Conservation (phyloP, 1,139 yeast genomes). For the Zygosaccharomyces sapae region DNA sequence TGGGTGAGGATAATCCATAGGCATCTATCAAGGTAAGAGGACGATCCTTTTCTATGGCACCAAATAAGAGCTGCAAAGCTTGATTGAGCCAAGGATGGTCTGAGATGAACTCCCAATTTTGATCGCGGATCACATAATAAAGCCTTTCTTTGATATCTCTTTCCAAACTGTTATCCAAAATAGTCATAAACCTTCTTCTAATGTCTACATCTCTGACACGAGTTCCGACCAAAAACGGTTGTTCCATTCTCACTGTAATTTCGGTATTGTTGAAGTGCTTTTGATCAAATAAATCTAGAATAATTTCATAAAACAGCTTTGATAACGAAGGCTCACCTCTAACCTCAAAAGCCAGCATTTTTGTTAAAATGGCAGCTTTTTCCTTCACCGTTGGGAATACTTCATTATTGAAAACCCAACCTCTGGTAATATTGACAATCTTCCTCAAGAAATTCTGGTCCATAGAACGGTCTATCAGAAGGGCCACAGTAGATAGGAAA, state of each 20-base stretch:
- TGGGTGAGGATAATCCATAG: slow-evolving; percentile 53
- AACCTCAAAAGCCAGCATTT: slow-evolving; percentile 89
- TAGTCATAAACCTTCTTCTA: slow-evolving; percentile 73
- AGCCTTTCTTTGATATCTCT: slow-evolving; percentile 73
- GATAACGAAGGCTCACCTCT: slow-evolving; percentile 81
- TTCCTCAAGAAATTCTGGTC: slow-evolving; percentile 72
- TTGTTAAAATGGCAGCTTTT: slow-evolving; percentile 88
- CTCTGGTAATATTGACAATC: slow-evolving; percentile 72
- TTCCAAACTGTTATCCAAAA: slow-evolving; percentile 77
- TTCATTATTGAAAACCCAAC: slow-evolving; percentile 88
- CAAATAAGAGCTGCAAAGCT: slow-evolving; percentile 81
- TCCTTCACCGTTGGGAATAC: slow-evolving; percentile 93
- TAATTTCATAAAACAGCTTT: slow-evolving; percentile 76
- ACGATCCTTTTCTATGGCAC: slow-evolving; percentile 59
- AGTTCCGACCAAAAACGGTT: slow-evolving; percentile 93
- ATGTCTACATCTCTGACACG: slow-evolving; percentile 72
- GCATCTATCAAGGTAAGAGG: slow-evolving; percentile 47
- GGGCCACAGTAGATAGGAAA: slow-evolving; percentile 80
- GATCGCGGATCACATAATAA: slow-evolving; percentile 82
- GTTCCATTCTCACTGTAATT: slow-evolving; percentile 92
- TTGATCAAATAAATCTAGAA: slow-evolving; percentile 84
- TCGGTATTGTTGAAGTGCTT: slow-evolving; percentile 78
- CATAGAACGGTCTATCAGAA: slow-evolving; percentile 81
- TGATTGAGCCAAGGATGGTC: slow-evolving; percentile 95
- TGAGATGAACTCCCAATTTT: slow-evolving; percentile 93